Percentiles rank a stretch among this genome's conserved stretches.
phyloP scores from a whole-genome alignment of 148 eudicot species.

The Mesembryanthemum crystallinum region DNA sequence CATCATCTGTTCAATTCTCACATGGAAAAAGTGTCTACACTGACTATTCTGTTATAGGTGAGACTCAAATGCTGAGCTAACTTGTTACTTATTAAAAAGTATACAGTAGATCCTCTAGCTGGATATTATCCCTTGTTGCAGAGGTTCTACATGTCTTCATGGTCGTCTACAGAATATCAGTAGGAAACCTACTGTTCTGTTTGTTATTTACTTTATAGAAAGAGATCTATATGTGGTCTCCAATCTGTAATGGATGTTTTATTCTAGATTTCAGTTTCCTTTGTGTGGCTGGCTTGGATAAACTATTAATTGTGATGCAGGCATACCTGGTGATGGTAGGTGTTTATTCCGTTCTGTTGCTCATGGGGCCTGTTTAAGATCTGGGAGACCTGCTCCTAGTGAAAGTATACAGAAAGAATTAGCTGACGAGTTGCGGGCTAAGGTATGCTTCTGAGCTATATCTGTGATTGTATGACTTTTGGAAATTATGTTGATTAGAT shows the following conservation, averaged over 20 bases:
- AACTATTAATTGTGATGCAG: slow-evolving; percentile 33
- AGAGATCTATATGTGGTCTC: not conserved
- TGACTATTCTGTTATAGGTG: slow-evolving; percentile 79
- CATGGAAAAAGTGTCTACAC: slow-evolving; percentile 77
- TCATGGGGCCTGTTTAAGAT: slow-evolving; percentile 85
- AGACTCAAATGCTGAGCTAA: slow-evolving; percentile 16
- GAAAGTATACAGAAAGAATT: slow-evolving; percentile 73
- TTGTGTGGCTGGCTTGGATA: not conserved
- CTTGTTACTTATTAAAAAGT: not conserved
- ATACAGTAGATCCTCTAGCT: not conserved
- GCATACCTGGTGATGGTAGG: slow-evolving; percentile 99
- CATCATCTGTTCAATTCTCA: slow-evolving; percentile 40
- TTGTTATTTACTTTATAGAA: not conserved
- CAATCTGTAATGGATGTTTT: not conserved
- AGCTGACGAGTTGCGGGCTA: slow-evolving; percentile 87
- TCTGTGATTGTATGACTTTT: not conserved
- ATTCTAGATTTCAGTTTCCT: not conserved
- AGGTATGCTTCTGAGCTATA: slow-evolving; percentile 39
- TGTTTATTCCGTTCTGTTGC: slow-evolving; percentile 96
- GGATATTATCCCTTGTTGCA: not conserved
- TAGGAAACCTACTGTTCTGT: not conserved
- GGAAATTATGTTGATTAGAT: not conserved
- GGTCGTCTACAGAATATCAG: not conserved
- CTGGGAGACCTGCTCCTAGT: slow-evolving; percentile 74
- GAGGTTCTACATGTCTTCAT: not conserved